Evolutionary conservation across 306 rosid genomes (phyloP), one percentile per base, ranked within the genome.

Genomic region (Calophaca sinica): DNA sequence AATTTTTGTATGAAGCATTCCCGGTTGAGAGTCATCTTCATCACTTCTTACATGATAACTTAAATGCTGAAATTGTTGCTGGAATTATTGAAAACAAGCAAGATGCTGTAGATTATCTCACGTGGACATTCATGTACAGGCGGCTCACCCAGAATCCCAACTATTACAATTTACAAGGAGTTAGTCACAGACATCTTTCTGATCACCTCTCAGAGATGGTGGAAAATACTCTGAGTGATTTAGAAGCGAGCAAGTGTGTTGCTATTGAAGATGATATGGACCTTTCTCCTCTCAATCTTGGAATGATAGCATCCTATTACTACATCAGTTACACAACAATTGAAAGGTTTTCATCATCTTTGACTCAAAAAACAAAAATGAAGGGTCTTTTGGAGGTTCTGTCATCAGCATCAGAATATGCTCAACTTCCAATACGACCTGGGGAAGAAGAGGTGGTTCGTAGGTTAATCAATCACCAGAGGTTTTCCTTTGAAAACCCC

Each of bases 11-110:
- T 12, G 98, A 94, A 86, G 94, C 96, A n/a, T 94, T 94, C 81
- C 98, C 96, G 0, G 97, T 94, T 79, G 98, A 94, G 79, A 91
- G 97, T 82, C 98, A 94, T 82, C 87, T 94, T 59, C 96, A 88
- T 77, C 96, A 91, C 69, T 94, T 78, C 80, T 84, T 94, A 7
- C 97, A 94, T 57, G 97, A 94, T 80, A 89, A 89, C 84, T 49
- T 94, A 50, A 94, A 91, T 71, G 97, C 98, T 28, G 97, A 91
- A 86, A 68, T 88, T 70, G 97, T 91, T 65, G 90, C 97, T 73
- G 87, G 91, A 54, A 90, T 87, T 50, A 85, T 94, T 79, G 87
- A 85, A 84, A 91, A 91, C 87, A 90, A 94, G 88, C 97, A 94
- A 84, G 97, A 86, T 57, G 97, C 97, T 50, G 97, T 94, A 15